Base-by-base conservation (phyloP, 2,329 filamentous ascomycete species). In the Grosmannia clavigera region DNA sequence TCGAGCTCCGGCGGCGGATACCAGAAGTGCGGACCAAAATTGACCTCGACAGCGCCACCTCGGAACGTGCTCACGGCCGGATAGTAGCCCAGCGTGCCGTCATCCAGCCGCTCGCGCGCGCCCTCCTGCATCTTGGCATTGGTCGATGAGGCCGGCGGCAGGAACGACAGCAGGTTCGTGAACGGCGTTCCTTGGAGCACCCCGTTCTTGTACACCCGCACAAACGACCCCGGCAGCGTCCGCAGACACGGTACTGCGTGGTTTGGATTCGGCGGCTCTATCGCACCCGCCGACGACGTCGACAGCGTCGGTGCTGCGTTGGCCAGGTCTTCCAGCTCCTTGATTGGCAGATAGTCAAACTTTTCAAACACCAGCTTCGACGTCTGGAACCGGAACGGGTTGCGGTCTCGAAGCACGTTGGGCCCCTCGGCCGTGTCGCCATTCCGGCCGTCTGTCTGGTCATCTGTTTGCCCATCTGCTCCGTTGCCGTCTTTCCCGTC, bases 21-120 rank as follows among this genome's bases (percentile, higher is more conserved):
- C 91, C 92, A 96, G 76, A 96, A 97, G 38, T 94, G 80, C 0
- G 90, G 91, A 1, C 94, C 92, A 69, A 99, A 96, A 72, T 96
- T 96, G 67, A 92, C 86, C 71, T 97, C 89, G 19, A 88, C 92
- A 1, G 92, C 88, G 29, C 92, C 94, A 58, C 92, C 92, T 53
- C 88, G 85, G 74, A 96, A 97, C 27, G 94, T 88, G 66, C 91
- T 94, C 25, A 99, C 84, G 27, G 92, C 90, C 1, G 94, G 94
- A 69, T 95, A 96, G 74, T 99, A 99, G 12, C 94, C 95, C 1
- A 96, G 81, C 80, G 94, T 88, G 43, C 92, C 94, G 68, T 99
- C 94, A 69, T 99, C 94, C 63, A 95, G 84, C 33, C 90, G 90
- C 63, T 94, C 88, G 57, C 94, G 80, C 22, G 89, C 90, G 14